Conservation (phyloP, 2,329 filamentous ascomycete species). For the Fusarium burgessii region DNA sequence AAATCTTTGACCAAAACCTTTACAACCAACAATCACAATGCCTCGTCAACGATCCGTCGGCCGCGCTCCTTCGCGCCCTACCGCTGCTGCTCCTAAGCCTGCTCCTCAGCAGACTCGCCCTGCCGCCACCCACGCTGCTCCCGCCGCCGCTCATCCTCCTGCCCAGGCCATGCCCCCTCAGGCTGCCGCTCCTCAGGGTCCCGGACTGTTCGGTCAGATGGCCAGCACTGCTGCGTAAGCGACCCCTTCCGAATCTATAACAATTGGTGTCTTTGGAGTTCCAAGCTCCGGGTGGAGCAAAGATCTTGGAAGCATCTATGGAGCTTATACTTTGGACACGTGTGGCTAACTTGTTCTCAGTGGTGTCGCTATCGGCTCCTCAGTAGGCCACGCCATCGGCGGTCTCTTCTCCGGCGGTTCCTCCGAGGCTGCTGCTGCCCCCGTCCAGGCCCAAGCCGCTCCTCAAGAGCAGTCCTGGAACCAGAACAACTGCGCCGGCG, state of each 20-base stretch:
- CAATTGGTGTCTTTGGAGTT: background rate
- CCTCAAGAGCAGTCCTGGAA: conserved; percentile 66
- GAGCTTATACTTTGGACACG: conserved; percentile 13
- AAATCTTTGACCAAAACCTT: conserved; percentile 12
- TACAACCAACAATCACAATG: conserved; percentile 61
- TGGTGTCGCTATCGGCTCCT: conserved; percentile 95
- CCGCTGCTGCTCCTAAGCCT: conserved; percentile 64
- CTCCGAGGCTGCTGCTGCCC: conserved; percentile 63
- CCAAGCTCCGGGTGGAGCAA: conserved; percentile 16
- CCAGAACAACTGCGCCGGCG: conserved; percentile 77
- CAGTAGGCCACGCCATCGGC: conserved; percentile 94
- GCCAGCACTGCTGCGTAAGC: conserved; percentile 97
- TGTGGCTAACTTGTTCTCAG: conserved; percentile 60
- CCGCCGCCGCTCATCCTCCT: conserved; percentile 52
- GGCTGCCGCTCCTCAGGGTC: conserved; percentile 69
- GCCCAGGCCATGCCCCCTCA: conserved; percentile 35
- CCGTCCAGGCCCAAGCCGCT: conserved; percentile 60
- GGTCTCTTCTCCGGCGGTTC: conserved; percentile 89
- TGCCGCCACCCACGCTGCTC: conserved; percentile 74
- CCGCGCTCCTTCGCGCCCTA: conserved; percentile 75
- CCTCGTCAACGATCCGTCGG: conserved; percentile 80
- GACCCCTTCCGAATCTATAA: background rate
- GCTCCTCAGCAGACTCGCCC: conserved; percentile 75
- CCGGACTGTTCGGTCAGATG: conserved; percentile 96
- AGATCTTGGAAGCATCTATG: background rate